Conservation (phyloP, 2,329 filamentous ascomycete genomes). For the Ceratocystis destructans region DNA sequence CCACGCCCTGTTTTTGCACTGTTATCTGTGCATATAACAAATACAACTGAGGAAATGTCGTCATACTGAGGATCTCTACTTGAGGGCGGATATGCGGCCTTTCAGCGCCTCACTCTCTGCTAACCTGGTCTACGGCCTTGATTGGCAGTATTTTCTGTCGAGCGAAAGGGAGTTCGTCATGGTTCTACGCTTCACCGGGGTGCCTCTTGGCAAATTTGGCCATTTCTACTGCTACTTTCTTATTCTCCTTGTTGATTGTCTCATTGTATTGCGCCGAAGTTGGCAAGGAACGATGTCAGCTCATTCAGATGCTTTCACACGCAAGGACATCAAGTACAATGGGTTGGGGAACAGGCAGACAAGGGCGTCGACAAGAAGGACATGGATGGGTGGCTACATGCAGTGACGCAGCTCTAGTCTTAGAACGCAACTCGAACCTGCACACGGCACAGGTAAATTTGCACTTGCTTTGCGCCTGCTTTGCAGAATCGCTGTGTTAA, state of each 20-base stretch:
- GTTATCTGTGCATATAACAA: neutral
- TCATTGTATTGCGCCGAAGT: neutral
- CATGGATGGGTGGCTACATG: neutral
- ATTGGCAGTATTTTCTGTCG: neutral
- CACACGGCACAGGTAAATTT: neutral
- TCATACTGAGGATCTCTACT: neutral
- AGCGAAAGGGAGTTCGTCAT: neutral
- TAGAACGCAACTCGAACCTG: neutral
- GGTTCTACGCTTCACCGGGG: neutral
- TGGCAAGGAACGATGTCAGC: neutral
- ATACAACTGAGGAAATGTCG: neutral
- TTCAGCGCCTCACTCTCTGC: neutral
- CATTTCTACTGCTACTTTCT: neutral
- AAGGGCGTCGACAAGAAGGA: neutral
- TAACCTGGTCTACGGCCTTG: neutral
- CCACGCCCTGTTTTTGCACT: neutral
- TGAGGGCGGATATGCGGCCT: neutral
- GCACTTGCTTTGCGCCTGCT: too few species aligned
- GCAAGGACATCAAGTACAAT: neutral
- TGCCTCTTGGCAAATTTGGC: neutral
- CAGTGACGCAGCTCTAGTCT: neutral
- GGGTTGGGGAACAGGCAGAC: neutral
- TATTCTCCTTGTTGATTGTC: neutral
- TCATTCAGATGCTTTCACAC: neutral
- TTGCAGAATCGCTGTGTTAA: neutral